Evolutionary conservation across 2,329 filamentous ascomycete species (phyloP).

Genomic region (Dothideomycetes sp.): DNA sequence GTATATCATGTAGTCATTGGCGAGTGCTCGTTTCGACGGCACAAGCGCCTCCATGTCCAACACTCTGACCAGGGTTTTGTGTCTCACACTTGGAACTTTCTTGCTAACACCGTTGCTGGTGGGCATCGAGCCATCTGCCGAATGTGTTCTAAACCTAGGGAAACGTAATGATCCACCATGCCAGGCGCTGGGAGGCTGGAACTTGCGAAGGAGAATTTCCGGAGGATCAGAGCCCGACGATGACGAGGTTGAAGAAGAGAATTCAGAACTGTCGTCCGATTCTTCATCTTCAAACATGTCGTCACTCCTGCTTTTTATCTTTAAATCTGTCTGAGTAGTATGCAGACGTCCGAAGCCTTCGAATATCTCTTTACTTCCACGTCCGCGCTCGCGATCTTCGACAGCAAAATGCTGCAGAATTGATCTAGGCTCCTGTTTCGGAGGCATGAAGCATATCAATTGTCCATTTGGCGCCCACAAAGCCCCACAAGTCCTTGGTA

Average conservation of each 20-base stretch:
- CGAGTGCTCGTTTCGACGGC: conserved; percentile 71
- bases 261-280: conserved; percentile 13
- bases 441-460: conserved; percentile 49
- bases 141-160: conserved; percentile 15
- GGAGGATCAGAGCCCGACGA: conserved; percentile 24
- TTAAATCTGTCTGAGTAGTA: conserved; percentile 40
- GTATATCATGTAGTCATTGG: conserved; percentile 72
- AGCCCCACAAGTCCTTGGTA: conserved; percentile 50
- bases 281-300: conserved; percentile 16
- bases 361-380: conserved; percentile 44
- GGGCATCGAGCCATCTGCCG: conserved; percentile 14
- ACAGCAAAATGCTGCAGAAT: conserved; percentile 14
- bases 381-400: conserved; percentile 27
- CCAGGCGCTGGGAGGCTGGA: conserved; percentile 13
- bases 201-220: conserved; percentile 11
- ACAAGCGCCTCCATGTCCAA: conserved; percentile 60
- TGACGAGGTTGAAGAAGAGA: conserved; percentile 27
- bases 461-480: conserved; percentile 49
- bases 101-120: conserved; percentile 13
- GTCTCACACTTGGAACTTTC: conserved; percentile 23
- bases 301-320: conserved; percentile 15
- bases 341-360: conserved; percentile 55
- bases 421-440: conserved; percentile 42
- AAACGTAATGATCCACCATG: conserved; percentile 13
- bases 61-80: conserved; percentile 65